These are phyloP conservation scores for Mucuna pruriens DNA, from an alignment of 306 rosid species.

Conservation along the genomic window DNA sequence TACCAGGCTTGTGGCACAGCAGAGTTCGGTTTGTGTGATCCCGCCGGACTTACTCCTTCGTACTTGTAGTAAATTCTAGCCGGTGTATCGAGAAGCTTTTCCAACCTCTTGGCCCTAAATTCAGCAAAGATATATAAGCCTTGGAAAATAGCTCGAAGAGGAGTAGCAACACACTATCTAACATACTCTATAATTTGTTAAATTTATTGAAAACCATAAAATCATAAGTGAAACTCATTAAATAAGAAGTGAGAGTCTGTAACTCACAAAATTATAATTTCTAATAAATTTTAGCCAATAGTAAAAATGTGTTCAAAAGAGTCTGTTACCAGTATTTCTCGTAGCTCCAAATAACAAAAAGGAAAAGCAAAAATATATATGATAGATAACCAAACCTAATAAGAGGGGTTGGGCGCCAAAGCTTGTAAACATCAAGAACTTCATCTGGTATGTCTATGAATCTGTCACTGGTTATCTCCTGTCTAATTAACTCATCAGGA, in stretches of 20 bases:
- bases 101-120: slow-evolving; percentile 90
- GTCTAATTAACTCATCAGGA: slow-evolving; percentile 79
- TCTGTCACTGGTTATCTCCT: slow-evolving; percentile 70
- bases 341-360: slow-evolving; percentile 7
- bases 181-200: background rate
- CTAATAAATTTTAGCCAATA: background rate
- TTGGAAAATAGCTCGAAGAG: background rate
- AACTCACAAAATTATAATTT: background rate
- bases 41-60: slow-evolving; percentile 96
- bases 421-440: slow-evolving; percentile 75
- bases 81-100: slow-evolving; percentile 88
- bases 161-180: background rate
- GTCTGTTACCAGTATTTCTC: background rate
- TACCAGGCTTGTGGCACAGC: slow-evolving; percentile 98
- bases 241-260: background rate
- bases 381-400: slow-evolving; percentile 63
- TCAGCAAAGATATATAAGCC: slow-evolving; percentile 22
- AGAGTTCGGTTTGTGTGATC: slow-evolving; percentile 93
- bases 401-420: slow-evolving; percentile 98
- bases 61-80: slow-evolving; percentile 96
- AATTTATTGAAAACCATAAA: background rate
- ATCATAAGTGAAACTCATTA: background rate
- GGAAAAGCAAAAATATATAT: background rate
- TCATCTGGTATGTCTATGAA: slow-evolving; percentile 85
- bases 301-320: too few relatives aligned